Conservation (phyloP, 2,329 filamentous ascomycete genomes). For the Emmonsiellopsis sp. region DNA sequence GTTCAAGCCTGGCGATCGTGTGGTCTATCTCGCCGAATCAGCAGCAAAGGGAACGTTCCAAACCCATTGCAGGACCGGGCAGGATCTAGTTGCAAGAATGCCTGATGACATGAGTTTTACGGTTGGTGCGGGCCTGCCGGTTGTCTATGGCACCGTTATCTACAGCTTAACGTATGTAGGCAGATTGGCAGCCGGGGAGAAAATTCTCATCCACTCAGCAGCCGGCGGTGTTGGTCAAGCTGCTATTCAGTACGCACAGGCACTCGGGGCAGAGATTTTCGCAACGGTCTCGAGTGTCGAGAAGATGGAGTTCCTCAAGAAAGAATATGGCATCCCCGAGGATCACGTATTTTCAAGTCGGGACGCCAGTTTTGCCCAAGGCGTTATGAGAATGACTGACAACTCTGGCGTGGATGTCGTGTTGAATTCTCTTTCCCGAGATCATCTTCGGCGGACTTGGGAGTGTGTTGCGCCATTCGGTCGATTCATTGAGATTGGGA, state of each 20-base stretch:
- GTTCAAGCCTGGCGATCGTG: slow-evolving; percentile 28
- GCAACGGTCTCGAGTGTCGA: slow-evolving; percentile 15
- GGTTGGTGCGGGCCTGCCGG: slow-evolving; percentile 15
- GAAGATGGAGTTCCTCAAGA: slow-evolving; percentile 15
- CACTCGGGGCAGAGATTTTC: slow-evolving; percentile 17
- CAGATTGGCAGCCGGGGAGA: slow-evolving; percentile 11
- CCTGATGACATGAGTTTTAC: slow-evolving; percentile 13
- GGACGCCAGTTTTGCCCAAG: slow-evolving; percentile 14
- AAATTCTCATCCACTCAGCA: slow-evolving; percentile 19
- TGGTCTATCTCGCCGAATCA: slow-evolving; percentile 16
- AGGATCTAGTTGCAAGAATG: slow-evolving; percentile 10
- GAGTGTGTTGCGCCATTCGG: slow-evolving; percentile 14
- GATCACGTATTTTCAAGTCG: slow-evolving; percentile 18
- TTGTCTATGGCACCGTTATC: slow-evolving; percentile 14
- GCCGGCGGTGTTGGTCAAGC: slow-evolving; percentile 19
- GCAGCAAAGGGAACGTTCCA: slow-evolving; percentile 11
- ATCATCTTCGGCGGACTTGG: slow-evolving; percentile 12
- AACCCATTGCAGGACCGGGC: slow-evolving; percentile 8
- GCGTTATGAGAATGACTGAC: slow-evolving; percentile 14
- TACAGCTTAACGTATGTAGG: slow-evolving; percentile 14
- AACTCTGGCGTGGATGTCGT: slow-evolving; percentile 15
- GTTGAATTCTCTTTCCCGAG: slow-evolving; percentile 11
- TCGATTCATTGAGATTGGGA: slow-evolving; percentile 15
- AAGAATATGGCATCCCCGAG: slow-evolving; percentile 14
- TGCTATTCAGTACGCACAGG: slow-evolving; percentile 14